Conservation (phyloP, 2,329 filamentous ascomycete genomes). For the Dothistroma pini region DNA sequence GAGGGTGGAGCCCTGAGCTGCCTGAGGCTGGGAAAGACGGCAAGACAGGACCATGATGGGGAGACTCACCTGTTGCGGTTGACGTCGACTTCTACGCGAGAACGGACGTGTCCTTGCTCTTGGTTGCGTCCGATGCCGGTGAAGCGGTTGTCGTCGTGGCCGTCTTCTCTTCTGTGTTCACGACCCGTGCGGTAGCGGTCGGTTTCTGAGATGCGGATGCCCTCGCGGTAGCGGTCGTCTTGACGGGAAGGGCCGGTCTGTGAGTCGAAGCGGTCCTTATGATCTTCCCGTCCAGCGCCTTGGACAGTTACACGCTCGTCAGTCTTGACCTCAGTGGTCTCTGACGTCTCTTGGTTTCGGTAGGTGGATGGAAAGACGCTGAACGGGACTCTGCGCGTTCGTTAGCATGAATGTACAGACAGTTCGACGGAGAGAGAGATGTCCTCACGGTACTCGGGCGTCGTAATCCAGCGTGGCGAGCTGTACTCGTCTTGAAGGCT, state of each 20-base stretch:
- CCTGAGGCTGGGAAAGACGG: not conserved
- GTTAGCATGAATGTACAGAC: not conserved
- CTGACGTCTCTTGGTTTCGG: slow-evolving; percentile 64
- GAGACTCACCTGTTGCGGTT: slow-evolving; percentile 51
- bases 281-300: slow-evolving; percentile 97
- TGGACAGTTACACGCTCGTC: slow-evolving; percentile 78
- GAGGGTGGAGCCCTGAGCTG: slow-evolving; percentile 1
- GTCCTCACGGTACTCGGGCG: slow-evolving; percentile 74
- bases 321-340: slow-evolving; percentile 71
- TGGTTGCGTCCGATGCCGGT: slow-evolving; percentile 20
- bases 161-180: slow-evolving; percentile 50
- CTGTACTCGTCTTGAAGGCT: slow-evolving; percentile 66
- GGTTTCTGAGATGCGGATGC: slow-evolving; percentile 79
- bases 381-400: slow-evolving; percentile 68
- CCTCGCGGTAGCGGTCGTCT: slow-evolving; percentile 68
- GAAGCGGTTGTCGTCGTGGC: slow-evolving; percentile 31
- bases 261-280: slow-evolving; percentile 67
- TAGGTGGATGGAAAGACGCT: slow-evolving; percentile 99
- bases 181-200: slow-evolving; percentile 68
- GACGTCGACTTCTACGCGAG: slow-evolving; percentile 41
- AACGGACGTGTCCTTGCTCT: slow-evolving; percentile 25
- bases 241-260: slow-evolving; percentile 60
- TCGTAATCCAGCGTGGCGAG: slow-evolving; percentile 99
- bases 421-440: not conserved
- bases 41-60: not conserved